Evolutionary conservation across 768 basidiomycete genomes (phyloP).

Genomic region (Mycena galopus): DNA sequence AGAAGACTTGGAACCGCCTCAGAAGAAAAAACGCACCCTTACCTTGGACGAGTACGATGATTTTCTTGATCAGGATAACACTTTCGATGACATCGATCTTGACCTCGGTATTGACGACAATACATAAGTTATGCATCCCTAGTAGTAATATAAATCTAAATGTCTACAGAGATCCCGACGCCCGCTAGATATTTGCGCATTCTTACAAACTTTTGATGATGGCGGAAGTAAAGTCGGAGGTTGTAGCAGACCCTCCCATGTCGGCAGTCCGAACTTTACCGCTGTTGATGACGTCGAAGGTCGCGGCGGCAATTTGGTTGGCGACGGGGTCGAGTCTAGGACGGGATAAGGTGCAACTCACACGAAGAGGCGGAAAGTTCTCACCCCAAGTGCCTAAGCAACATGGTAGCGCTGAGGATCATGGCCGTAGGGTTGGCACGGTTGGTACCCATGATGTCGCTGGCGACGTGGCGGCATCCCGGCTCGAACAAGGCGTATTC

Average conservation of each 20-base stretch:
- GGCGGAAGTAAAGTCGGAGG: constrained; percentile 94
- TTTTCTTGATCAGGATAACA: constrained; percentile 59
- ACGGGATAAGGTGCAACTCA: constrained; percentile 35
- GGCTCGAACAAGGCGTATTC: constrained; percentile 99
- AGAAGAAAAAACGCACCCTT: constrained; percentile 57
- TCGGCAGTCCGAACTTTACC: constrained; percentile 94
- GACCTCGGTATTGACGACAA: constrained; percentile 39
- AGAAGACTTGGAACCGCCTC: constrained; percentile 41
- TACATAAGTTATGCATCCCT: constrained; percentile 38
- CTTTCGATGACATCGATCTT: constrained; percentile 62
- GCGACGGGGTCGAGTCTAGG: constrained; percentile 90
- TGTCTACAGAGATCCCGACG: constrained; percentile 29
- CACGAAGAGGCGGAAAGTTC: constrained; percentile 42
- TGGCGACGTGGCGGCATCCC: constrained; percentile 95
- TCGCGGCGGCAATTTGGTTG: constrained; percentile 92
- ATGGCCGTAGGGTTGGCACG: constrained; percentile 97
- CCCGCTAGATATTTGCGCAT: constrained; percentile 20
- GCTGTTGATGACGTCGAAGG: constrained; percentile 91
- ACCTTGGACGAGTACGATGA: constrained; percentile 69
- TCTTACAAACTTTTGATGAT: constrained; percentile 81
- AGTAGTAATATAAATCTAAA: constrained; percentile 36
- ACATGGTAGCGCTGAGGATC: constrained; percentile 97
- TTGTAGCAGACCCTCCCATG: constrained; percentile 94
- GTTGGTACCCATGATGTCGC: constrained; percentile 97
- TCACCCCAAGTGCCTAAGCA: constrained; percentile 96